Conservation (phyloP, 2,329 filamentous ascomycete species). For the Aspergillus clavatus region DNA sequence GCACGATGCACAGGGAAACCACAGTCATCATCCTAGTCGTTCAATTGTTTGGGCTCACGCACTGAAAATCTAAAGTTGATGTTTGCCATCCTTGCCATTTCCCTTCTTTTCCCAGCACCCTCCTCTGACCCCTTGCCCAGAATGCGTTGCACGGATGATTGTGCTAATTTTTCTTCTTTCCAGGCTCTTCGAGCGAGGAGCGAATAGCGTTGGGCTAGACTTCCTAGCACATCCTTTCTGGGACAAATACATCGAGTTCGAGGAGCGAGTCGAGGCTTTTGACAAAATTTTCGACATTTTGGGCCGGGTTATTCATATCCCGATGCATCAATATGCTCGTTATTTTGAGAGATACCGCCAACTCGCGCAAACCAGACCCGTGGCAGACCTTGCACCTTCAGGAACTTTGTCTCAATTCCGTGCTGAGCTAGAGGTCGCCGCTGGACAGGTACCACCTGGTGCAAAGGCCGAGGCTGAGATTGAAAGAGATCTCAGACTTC, state of each 20-base stretch:
- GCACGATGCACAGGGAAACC: slow-evolving; percentile 30
- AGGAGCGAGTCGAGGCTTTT: slow-evolving; percentile 78
- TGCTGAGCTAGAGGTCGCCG: slow-evolving; percentile 60
- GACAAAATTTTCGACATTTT: slow-evolving; percentile 84
- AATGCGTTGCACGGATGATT: slow-evolving; percentile 7
- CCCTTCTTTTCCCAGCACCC: slow-evolving; percentile 27
- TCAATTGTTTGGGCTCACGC: slow-evolving; percentile 37
- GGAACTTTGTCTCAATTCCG: slow-evolving; percentile 66
- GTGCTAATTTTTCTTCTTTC: slow-evolving; percentile 36
- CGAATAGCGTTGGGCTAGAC: slow-evolving; percentile 79
- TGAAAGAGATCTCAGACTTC: slow-evolving; percentile 74
- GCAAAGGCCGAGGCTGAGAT: slow-evolving; percentile 68
- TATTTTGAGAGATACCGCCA: slow-evolving; percentile 90
- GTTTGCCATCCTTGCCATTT: slow-evolving; percentile 45
- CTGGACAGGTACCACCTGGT: slow-evolving; percentile 38
- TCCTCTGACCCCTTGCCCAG: slow-evolving; percentile 26
- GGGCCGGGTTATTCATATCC: slow-evolving; percentile 76
- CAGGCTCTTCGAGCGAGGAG: slow-evolving; percentile 90
- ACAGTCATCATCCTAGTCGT: slow-evolving; percentile 31
- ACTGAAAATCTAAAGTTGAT: slow-evolving; percentile 38
- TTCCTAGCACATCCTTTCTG: slow-evolving; percentile 94
- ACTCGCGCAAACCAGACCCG: slow-evolving; percentile 66
- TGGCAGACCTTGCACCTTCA: slow-evolving; percentile 66
- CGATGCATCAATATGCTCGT: slow-evolving; percentile 90
- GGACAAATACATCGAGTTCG: slow-evolving; percentile 98